A percentile compares a stretch with the other conserved stretches of the same genome.
phyloP scores from a whole-genome alignment of 73 alveolate species.

The Stentor coeruleus region DNA sequence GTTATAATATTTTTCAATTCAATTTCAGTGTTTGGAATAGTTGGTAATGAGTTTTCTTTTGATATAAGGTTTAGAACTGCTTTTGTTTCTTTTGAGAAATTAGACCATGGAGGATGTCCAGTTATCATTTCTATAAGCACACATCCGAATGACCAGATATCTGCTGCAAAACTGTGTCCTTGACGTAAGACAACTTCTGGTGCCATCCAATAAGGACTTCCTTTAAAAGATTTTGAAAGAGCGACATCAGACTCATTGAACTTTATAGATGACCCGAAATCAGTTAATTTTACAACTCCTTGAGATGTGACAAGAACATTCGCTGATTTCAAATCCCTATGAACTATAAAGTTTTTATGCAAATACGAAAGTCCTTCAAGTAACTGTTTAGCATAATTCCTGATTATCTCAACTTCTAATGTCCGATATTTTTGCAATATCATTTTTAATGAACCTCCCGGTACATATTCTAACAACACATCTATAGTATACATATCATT shows the following conservation, averaged over 20 bases:
- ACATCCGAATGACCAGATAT: slow-evolving; percentile 68
- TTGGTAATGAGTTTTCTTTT: too few relatives aligned
- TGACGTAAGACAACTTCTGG: slow-evolving; percentile 48
- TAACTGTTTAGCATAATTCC: not conserved
- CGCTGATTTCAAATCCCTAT: slow-evolving; percentile 19
- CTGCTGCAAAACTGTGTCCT: slow-evolving; percentile 50
- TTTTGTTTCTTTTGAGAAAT: too few relatives aligned
- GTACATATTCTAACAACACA: slow-evolving; percentile 46
- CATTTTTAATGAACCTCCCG: slow-evolving; percentile 49
- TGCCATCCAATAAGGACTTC: slow-evolving; percentile 67
- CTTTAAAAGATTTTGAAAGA: too few relatives aligned
- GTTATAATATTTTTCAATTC: too few relatives aligned
- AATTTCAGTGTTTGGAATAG: too few relatives aligned
- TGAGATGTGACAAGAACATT: not conserved
- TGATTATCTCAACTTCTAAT: slow-evolving; percentile 27
- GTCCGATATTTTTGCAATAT: slow-evolving; percentile 30
- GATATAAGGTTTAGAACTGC: too few relatives aligned
- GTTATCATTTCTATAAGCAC: slow-evolving; percentile 55
- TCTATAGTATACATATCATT: slow-evolving; percentile 34
- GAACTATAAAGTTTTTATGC: slow-evolving; percentile 18
- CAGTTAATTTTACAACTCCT: slow-evolving; percentile 20
- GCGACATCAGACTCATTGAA: too few relatives aligned
- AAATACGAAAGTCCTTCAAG: slow-evolving; percentile 22
- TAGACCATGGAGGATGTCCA: slow-evolving; percentile 79
- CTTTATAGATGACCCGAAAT: slow-evolving; percentile 21